Percentiles rank a stretch among this genome's conserved stretches.
Evolutionary conservation across 2,329 filamentous ascomycete genomes (phyloP).

Genomic region (Xylariaceae sp.): DNA sequence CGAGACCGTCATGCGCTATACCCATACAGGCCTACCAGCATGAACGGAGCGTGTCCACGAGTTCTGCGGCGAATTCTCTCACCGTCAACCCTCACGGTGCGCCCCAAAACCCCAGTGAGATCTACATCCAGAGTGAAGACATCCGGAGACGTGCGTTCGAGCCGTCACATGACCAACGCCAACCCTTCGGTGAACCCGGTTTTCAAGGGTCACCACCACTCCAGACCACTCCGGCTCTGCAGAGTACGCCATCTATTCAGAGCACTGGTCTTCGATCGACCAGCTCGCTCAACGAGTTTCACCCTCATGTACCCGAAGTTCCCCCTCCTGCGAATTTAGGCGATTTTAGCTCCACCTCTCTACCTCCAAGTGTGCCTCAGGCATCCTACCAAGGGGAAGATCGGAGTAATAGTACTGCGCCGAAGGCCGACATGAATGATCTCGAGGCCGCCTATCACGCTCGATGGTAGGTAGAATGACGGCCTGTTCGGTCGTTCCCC

Average conservation of each 20-base stretch:
- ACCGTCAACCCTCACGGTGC: constrained; percentile 31
- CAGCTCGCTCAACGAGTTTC: constrained; percentile 21
- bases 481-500: neutral
- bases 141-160: constrained; percentile 28
- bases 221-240: constrained; percentile 13
- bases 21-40: constrained; percentile 15
- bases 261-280: constrained; percentile 22
- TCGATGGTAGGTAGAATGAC: constrained; percentile 27
- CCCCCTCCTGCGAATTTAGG: constrained; percentile 17
- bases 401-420: neutral
- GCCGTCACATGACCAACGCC: constrained; percentile 17
- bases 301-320: constrained; percentile 13
- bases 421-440: constrained; percentile 12
- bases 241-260: constrained; percentile 14
- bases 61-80: constrained; percentile 18
- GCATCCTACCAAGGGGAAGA: constrained; percentile 16
- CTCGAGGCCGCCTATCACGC: constrained; percentile 25
- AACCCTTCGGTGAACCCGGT: constrained; percentile 16
- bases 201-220: constrained; percentile 17
- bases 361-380: constrained; percentile 11
- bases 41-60: constrained; percentile 21
- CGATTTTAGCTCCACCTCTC: constrained; percentile 7
- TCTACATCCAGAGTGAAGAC: constrained; percentile 32
- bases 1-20: constrained; percentile 15
- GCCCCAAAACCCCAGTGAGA: constrained; percentile 32